These are phyloP conservation scores for Trichoderma polysporum DNA, from an alignment of 2,329 filamentous ascomycete genomes.

Conservation along the genomic window DNA sequence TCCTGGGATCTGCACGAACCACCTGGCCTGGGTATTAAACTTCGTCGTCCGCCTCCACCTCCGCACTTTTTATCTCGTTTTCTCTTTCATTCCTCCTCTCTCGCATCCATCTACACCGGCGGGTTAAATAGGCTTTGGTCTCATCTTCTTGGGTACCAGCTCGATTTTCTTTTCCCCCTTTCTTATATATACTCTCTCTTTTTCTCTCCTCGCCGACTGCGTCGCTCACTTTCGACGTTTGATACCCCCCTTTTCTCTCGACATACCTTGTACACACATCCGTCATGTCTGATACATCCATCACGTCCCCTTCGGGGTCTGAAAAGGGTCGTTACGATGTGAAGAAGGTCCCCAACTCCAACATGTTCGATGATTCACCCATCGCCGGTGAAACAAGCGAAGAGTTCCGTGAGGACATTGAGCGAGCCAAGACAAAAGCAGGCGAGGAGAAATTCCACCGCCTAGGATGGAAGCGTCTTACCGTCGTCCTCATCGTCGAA, in stretches of 20 bases:
- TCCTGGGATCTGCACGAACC: slow-evolving; percentile 11
- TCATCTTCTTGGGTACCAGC: not conserved
- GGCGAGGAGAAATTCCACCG: slow-evolving; percentile 51
- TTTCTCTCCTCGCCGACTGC: not conserved
- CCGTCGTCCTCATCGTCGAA: slow-evolving; percentile 56
- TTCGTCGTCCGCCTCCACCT: slow-evolving; percentile 25
- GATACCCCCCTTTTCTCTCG: not conserved
- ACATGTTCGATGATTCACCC: slow-evolving; percentile 28
- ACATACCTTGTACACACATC: not conserved
- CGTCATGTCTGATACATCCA: slow-evolving; percentile 21
- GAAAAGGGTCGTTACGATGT: slow-evolving; percentile 19
- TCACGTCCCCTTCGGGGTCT: slow-evolving; percentile 13
- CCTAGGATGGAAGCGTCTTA: slow-evolving; percentile 57
- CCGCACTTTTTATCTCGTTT: slow-evolving; percentile 13
- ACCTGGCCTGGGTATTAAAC: slow-evolving; percentile 17
- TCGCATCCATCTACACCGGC: not conserved
- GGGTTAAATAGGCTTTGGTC: not conserved
- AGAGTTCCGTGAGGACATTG: slow-evolving; percentile 47
- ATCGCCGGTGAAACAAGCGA: slow-evolving; percentile 40
- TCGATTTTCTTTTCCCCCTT: not conserved
- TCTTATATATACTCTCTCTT: not conserved
- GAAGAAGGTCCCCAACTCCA: slow-evolving; percentile 22
- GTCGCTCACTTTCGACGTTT: not conserved
- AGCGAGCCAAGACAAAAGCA: slow-evolving; percentile 47
- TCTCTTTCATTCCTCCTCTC: not conserved